Conservation (phyloP, 768 basidiomycete genomes). For the Myochromella boudieri region DNA sequence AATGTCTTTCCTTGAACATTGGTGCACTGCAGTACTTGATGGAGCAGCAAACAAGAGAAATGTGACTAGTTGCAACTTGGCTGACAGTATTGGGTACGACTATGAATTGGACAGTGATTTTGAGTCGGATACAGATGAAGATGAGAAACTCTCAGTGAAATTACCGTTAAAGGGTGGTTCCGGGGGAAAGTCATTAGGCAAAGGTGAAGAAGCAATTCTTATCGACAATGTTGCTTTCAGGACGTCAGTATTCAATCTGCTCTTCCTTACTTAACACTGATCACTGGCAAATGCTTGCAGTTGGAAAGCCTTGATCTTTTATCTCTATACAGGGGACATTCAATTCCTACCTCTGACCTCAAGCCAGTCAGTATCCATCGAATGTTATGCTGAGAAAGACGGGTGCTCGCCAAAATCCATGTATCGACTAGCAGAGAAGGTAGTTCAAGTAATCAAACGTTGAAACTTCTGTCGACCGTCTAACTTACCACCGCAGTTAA, state of each 20-base stretch:
- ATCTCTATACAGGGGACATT: slow-evolving; percentile 35
- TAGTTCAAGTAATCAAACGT: too few species aligned
- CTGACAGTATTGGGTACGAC: slow-evolving; percentile 12
- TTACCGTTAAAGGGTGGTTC: neutral
- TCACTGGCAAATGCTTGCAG: slow-evolving; percentile 21
- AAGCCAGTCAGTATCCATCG: slow-evolving; percentile 3
- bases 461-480: too few species aligned
- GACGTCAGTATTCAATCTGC: slow-evolving; percentile 15
- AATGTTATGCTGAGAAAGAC: slow-evolving; percentile 5
- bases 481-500: too few species aligned
- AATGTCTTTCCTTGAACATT: neutral
- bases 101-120: slow-evolving; percentile 24
- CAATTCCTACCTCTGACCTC: slow-evolving; percentile 28
- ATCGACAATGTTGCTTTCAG: slow-evolving; percentile 18
- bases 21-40: slow-evolving; percentile 11
- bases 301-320: slow-evolving; percentile 37
- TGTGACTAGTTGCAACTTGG: slow-evolving; percentile 4
- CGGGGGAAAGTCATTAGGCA: neutral
- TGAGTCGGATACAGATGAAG: slow-evolving; percentile 4
- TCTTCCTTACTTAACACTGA: neutral
- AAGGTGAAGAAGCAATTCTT: slow-evolving; percentile 15
- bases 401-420: slow-evolving; percentile 43
- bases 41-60: slow-evolving; percentile 7
- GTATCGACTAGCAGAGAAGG: slow-evolving; percentile 42
- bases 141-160: neutral